phyloP scores from a whole-genome alignment of 2,329 filamentous ascomycete genomes.

The Pyrenochaeta sp. region DNA sequence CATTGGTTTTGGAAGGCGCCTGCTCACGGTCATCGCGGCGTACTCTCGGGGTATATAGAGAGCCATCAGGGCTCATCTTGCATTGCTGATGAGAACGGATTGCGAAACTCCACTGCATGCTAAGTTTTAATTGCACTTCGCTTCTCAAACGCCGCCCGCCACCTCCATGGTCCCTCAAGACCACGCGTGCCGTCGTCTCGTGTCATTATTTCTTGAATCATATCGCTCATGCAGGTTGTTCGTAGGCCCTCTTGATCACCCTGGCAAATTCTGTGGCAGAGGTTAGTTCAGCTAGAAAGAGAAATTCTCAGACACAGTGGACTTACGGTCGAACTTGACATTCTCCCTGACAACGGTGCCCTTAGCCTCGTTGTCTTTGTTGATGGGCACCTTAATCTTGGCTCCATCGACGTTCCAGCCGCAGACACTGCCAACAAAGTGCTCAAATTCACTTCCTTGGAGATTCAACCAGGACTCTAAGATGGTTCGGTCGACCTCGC shows the following conservation, averaged over 20 bases:
- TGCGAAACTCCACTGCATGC: slow-evolving; percentile 16
- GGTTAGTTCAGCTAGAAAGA: slow-evolving; percentile 17
- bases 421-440: slow-evolving; percentile 65
- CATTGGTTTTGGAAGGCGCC: neutral
- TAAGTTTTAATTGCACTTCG: slow-evolving; percentile 10
- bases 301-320: neutral
- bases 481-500: slow-evolving; percentile 67
- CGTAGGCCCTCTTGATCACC: slow-evolving; percentile 48
- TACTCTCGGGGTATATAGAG: slow-evolving; percentile 27
- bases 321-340: slow-evolving; percentile 81
- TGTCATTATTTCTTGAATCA: slow-evolving; percentile 14
- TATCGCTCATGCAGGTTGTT: slow-evolving; percentile 46
- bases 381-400: slow-evolving; percentile 79
- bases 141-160: slow-evolving; percentile 20
- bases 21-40: slow-evolving; percentile 9
- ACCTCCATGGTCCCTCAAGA: neutral
- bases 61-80: slow-evolving; percentile 14
- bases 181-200: slow-evolving; percentile 21
- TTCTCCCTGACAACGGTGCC: slow-evolving; percentile 95
- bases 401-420: slow-evolving; percentile 81
- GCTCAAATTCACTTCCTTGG: slow-evolving; percentile 57
- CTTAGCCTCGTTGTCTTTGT: slow-evolving; percentile 91
- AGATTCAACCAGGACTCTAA: slow-evolving; percentile 61
- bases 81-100: slow-evolving; percentile 10
- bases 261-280: slow-evolving; percentile 41